phyloP scores from a whole-genome alignment of 2,329 filamentous ascomycete genomes.

The Colletotrichum coccodes region DNA sequence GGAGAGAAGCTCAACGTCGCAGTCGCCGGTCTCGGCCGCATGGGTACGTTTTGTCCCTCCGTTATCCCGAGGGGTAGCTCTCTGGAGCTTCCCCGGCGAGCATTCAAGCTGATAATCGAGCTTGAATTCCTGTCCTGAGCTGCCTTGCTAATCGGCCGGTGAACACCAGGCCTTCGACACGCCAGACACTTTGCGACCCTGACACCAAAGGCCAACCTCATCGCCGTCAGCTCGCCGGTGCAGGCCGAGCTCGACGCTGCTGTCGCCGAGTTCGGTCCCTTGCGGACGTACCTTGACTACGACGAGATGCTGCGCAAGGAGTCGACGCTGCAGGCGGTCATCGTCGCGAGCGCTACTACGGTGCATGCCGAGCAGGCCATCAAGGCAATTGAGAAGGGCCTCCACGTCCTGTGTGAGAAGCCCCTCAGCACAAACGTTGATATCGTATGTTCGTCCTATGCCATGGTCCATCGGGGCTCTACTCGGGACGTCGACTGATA shows the following conservation, averaged over 20 bases:
- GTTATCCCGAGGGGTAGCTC: neutral
- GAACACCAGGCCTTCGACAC: conserved; percentile 6
- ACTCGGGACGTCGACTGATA: neutral
- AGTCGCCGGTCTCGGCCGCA: conserved; percentile 61
- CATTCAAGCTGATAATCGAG: neutral
- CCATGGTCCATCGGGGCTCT: accelerated
- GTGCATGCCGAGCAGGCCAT: conserved; percentile 68
- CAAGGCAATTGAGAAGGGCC: conserved; percentile 62
- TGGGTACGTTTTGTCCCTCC: conserved; percentile 46
- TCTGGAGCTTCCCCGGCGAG: neutral
- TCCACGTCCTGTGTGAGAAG: conserved; percentile 70
- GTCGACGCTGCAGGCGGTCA: conserved; percentile 47
- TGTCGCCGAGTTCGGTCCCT: conserved; percentile 20
- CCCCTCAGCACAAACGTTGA: conserved; percentile 68
- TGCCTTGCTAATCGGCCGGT: neutral
- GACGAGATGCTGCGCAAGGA: conserved; percentile 23
- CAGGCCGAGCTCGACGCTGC: conserved; percentile 25
- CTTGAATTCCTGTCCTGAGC: too few relatives aligned
- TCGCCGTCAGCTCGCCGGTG: conserved; percentile 24
- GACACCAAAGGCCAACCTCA: conserved; percentile 22
- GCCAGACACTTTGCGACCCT: conserved; percentile 27
- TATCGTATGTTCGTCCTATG: conserved; percentile 53
- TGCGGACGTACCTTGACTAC: conserved; percentile 22
- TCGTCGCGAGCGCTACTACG: conserved; percentile 55
- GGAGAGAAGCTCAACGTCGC: conserved; percentile 51